Base-by-base conservation (phyloP, 139 green algal genomes). In the Zygnema circumcarinatum region DNA sequence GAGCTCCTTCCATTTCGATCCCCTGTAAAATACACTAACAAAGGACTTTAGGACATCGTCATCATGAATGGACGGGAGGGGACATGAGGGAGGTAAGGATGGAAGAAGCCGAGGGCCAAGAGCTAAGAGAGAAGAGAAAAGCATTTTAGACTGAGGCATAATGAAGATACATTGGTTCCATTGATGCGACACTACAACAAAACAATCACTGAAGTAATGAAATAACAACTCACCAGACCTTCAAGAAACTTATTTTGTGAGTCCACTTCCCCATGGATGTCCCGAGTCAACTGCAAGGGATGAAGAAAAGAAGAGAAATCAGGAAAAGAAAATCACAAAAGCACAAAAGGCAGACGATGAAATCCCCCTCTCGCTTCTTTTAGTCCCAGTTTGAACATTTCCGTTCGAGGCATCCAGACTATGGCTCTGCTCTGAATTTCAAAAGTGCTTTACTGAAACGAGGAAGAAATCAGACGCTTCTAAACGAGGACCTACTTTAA, bases 161-260 rank as follows among this genome's bases (percentile, higher is more conserved):
- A n/a, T n/a, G n/a, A n/a, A n/a, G n/a, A n/a, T n/a, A n/a, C n/a
- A n/a, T n/a, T n/a, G n/a, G n/a, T n/a, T n/a, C n/a, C n/a, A n/a
- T n/a, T n/a, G n/a, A n/a, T n/a, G n/a, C n/a, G n/a, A n/a, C n/a
- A n/a, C n/a, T n/a, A n/a, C n/a, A n/a, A n/a, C n/a, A n/a, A n/a
- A n/a, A n/a, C n/a, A n/a, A n/a, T n/a, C n/a, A n/a, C n/a, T n/a
- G n/a, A n/a, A n/a, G n/a, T n/a, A n/a, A n/a, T n/a, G n/a, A n/a
- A n/a, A n/a, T n/a, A n/a, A n/a, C n/a, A 62, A 62, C 47, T 78
- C 16, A 78, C 69, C 11, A 78, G 35, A 41, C 35, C 11, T 11
- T 78, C 69, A 20, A 78, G 69, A 41, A 78, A 78, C 69, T 78
- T 78, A 41, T 78, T 78, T 41, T 78, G 69, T 7, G 69, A 78